Evolutionary conservation across 192 early-diverging fungal genomes (phyloP).

Genomic region (Ramicandelaber brevisporus): DNA sequence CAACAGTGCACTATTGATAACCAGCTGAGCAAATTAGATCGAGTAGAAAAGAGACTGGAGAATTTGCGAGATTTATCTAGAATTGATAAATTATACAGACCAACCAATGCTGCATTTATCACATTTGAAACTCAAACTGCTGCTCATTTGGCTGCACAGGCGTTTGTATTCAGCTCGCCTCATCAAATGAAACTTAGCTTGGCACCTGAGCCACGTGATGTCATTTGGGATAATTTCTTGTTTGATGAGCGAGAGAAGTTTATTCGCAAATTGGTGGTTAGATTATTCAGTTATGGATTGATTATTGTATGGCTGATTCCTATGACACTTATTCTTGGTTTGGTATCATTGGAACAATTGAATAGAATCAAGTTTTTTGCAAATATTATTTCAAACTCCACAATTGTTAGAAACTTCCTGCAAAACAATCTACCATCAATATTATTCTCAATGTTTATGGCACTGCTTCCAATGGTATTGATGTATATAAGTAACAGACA

Average conservation of each 20-base stretch:
- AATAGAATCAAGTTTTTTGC: too few relatives aligned
- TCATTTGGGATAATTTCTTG: conserved; percentile 14
- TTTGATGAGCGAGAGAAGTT: conserved; percentile 17
- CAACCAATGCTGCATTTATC: conserved; percentile 17
- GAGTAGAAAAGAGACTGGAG: too few relatives aligned
- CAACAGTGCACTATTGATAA: too few relatives aligned
- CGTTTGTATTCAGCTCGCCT: conserved; percentile 14
- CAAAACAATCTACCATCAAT: conserved; percentile 17
- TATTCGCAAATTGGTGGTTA: conserved; percentile 15
- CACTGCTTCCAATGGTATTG: conserved; percentile 15
- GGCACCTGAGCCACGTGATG: conserved; percentile 15
- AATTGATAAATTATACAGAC: too few relatives aligned
- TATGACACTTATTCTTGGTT: conserved; percentile 23
- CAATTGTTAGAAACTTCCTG: conserved; percentile 23
- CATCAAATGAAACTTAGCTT: conserved; percentile 14
- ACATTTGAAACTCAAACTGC: conserved; percentile 11
- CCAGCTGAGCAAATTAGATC: too few relatives aligned
- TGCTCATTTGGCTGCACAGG: conserved; percentile 14
- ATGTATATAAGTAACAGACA: conserved; percentile 28
- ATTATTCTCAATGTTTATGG: conserved; percentile 22
- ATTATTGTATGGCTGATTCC: conserved; percentile 39
- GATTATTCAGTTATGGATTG: conserved; percentile 17
- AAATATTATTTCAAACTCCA: too few relatives aligned
- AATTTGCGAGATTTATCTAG: too few relatives aligned
- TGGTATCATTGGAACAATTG: conserved; percentile 22